These are phyloP conservation scores for Zygoascus bituminiphila DNA, from an alignment of 805 yeast genomes.

Conservation along the genomic window DNA sequence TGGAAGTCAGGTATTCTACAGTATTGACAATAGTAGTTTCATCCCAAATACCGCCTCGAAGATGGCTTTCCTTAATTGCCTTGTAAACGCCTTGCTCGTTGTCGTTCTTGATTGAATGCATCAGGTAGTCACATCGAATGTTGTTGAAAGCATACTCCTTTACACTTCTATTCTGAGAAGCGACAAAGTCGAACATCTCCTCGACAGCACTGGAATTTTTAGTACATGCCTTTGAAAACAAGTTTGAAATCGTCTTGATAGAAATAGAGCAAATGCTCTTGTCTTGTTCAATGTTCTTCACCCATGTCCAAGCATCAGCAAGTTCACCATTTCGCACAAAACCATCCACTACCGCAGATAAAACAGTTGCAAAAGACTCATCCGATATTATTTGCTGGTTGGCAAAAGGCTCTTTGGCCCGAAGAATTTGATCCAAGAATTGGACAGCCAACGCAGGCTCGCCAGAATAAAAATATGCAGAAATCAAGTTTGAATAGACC, in stretches of 20 bases:
- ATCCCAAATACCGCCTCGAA: slow-evolving; percentile 25
- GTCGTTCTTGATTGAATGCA: slow-evolving; percentile 16
- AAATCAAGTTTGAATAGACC: slow-evolving; percentile 23
- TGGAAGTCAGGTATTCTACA: slow-evolving; percentile 8
- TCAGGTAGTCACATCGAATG: slow-evolving; percentile 22
- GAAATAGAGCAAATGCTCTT: slow-evolving; percentile 8
- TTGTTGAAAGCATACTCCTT: slow-evolving; percentile 7
- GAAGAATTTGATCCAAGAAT: slow-evolving; percentile 21
- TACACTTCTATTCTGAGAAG: slow-evolving; percentile 12
- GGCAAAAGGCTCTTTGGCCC: slow-evolving; percentile 3
- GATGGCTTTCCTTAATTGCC: slow-evolving; percentile 25
- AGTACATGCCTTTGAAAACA: slow-evolving; percentile 19
- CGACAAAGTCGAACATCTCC: slow-evolving; percentile 22
- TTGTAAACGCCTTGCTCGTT: slow-evolving; percentile 18
- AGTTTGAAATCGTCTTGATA: slow-evolving; percentile 11
- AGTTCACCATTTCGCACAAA: slow-evolving; percentile 18
- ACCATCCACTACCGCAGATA: slow-evolving; percentile 19
- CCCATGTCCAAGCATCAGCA: slow-evolving; percentile 26
- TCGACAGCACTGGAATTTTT: slow-evolving; percentile 21
- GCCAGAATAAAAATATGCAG: slow-evolving; percentile 21
- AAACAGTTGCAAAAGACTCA: slow-evolving; percentile 4
- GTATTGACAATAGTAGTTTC: slow-evolving; percentile 22
- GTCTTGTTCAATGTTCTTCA: slow-evolving; percentile 18
- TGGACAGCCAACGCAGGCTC: slow-evolving; percentile 21
- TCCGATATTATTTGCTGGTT: neutral